Conservation (phyloP, 441 rosid species). For the Populus hybrid region DNA sequence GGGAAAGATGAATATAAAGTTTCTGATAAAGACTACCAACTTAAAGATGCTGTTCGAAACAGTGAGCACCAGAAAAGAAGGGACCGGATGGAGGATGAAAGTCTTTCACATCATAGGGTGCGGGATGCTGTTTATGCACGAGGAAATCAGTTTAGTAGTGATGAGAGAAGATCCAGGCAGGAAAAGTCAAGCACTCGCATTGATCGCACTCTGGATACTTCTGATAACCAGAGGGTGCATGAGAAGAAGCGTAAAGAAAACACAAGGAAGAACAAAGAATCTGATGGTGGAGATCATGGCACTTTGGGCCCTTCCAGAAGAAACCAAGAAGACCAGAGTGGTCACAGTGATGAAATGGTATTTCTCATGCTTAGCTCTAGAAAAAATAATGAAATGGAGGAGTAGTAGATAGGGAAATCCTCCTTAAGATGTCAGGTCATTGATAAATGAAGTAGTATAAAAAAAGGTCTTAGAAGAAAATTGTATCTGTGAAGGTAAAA, state of each 20-base stretch:
- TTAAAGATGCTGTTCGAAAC: conserved; percentile 59
- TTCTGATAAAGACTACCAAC: conserved; percentile 62
- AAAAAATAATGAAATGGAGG: neutral
- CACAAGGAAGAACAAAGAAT: conserved; percentile 61
- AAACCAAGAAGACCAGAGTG: conserved; percentile 68
- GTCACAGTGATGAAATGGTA: conserved; percentile 67
- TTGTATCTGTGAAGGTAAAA: neutral
- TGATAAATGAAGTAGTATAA: neutral
- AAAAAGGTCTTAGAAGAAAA: neutral
- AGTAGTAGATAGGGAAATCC: neutral
- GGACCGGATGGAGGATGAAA: conserved; percentile 66
- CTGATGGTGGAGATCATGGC: conserved; percentile 55
- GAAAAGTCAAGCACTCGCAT: conserved; percentile 58
- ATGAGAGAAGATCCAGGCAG: conserved; percentile 73
- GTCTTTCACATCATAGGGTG: conserved; percentile 52
- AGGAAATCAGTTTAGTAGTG: conserved; percentile 42
- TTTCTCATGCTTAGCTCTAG: conserved; percentile 29
- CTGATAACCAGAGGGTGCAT: conserved; percentile 58
- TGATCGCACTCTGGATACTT: conserved; percentile 46
- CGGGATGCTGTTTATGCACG: conserved; percentile 58
- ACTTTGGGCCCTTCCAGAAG: conserved; percentile 46
- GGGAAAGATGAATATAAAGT: conserved; percentile 60
- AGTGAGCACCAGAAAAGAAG: conserved; percentile 71
- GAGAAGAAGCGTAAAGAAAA: conserved; percentile 72
- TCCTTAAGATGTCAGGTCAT: neutral